Evolutionary conservation across 2,329 filamentous ascomycete genomes (phyloP).

Genomic region (Trichophyton schoenleinii): DNA sequence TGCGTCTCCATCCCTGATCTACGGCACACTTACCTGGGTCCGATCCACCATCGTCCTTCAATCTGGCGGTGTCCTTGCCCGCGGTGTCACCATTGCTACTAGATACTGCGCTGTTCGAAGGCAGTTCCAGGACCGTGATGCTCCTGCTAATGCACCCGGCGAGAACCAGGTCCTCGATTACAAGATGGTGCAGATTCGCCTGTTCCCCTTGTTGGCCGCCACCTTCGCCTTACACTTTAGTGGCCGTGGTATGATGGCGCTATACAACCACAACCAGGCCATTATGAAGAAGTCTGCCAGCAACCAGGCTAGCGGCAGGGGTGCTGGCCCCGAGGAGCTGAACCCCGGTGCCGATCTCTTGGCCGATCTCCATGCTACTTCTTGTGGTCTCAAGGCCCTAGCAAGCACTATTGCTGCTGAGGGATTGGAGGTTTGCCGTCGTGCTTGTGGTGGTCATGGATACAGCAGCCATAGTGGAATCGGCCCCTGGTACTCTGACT

Average conservation of each 20-base stretch:
- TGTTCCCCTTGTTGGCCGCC: conserved; percentile 59
- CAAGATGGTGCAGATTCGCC: conserved; percentile 64
- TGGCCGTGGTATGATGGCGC: conserved; percentile 59
- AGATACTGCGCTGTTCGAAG: conserved; percentile 60
- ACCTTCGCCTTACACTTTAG: conserved; percentile 72
- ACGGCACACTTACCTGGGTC: conserved; percentile 65
- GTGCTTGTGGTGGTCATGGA: conserved; percentile 65
- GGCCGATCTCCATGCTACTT: conserved; percentile 64
- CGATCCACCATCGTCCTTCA: conserved; percentile 62
- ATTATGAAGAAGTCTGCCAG: conserved; percentile 42
- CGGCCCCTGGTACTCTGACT: conserved; percentile 61
- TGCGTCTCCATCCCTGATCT: conserved; percentile 54
- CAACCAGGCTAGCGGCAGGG: conserved; percentile 36
- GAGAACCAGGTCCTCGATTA: conserved; percentile 71
- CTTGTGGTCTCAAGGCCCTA: conserved; percentile 62
- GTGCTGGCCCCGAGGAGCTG: conserved; percentile 55
- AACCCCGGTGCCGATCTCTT: conserved; percentile 54
- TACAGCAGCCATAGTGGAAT: conserved; percentile 63
- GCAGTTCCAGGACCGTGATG: conserved; percentile 68
- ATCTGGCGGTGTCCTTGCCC: conserved; percentile 57
- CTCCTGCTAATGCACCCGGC: conserved; percentile 41
- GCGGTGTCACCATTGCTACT: conserved; percentile 65
- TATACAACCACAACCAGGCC: conserved; percentile 61
- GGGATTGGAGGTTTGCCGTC: conserved; percentile 60
- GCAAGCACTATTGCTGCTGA: conserved; percentile 61